A percentile compares a stretch with the other conserved stretches of the same genome.
Evolutionary conservation across 257 asterid species (phyloP).

Genomic region (Salvia splendens): DNA sequence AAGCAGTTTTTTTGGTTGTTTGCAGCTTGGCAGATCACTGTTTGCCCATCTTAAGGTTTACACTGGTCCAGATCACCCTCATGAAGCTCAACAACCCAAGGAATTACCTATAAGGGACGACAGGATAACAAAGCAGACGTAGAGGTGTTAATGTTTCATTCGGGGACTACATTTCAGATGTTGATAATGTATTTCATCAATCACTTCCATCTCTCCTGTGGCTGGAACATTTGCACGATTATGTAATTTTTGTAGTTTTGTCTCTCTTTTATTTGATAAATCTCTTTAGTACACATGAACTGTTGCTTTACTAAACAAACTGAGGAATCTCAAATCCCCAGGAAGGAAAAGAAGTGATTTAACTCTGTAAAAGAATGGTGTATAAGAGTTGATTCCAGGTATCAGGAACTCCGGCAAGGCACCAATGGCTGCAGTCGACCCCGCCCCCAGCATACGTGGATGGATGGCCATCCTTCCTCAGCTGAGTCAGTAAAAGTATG

Average conservation of each 20-base stretch:
- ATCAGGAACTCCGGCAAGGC: constrained; percentile 84
- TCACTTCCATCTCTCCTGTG: constrained; percentile 5
- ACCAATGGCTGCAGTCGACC: constrained; percentile 88
- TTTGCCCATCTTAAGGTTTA: constrained; percentile 89
- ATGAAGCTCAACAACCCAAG: constrained; percentile 79
- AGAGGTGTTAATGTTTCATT: constrained; percentile 21
- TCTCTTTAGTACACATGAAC: neutral
- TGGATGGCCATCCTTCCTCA: constrained; percentile 84
- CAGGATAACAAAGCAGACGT: constrained; percentile 62
- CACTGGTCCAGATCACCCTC: constrained; percentile 91
- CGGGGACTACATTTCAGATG: constrained; percentile 18
- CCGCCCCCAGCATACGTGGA: constrained; percentile 40
- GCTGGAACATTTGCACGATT: constrained; percentile 21
- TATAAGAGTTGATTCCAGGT: constrained; percentile 78
- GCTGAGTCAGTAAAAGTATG: constrained; percentile 55
- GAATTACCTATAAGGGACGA: constrained; percentile 88
- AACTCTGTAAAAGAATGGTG: constrained; percentile 40
- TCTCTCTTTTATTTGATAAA: neutral
- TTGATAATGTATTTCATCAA: constrained; percentile 14
- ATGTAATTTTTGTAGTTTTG: constrained; percentile 16
- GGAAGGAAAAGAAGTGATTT: neutral
- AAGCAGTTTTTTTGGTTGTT: constrained; percentile 26
- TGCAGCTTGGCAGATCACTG: constrained; percentile 88
- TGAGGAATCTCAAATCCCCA: neutral
- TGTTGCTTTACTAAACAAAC: neutral